phyloP scores from a whole-genome alignment of 306 rosid species.

The barrel medic (Medicago truncatula) region MtrunA17r5.0-ANR NC_053045.1:45854001-45854500 shows the following conservation, averaged over 20 bases:
- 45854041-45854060: constrained; percentile 15
- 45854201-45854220: constrained; percentile 16
- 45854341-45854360: constrained; percentile 16
- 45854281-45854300: constrained; percentile 11
- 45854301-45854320: background rate
- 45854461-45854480: background rate
- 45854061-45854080: constrained; percentile 16
- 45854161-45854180: constrained; percentile 17
- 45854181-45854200: constrained; percentile 21
- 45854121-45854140: constrained; percentile 32
- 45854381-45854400: background rate
- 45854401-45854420: constrained; percentile 25
- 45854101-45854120: background rate
- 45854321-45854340: constrained; percentile 11
- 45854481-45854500: background rate
- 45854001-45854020: background rate
- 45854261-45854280: constrained; percentile 30
- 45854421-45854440: background rate
- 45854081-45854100: constrained; percentile 32
- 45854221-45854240: constrained; percentile 16
- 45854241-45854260: constrained; percentile 27
- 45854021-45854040: background rate
- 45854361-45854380: constrained; percentile 7
- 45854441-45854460: background rate
- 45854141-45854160: background rate